Evolutionary conservation across 2,329 filamentous ascomycete genomes (phyloP), one percentile per base, ranked within the genome.

Genomic region (Colletotrichum higginsianum): DNA sequence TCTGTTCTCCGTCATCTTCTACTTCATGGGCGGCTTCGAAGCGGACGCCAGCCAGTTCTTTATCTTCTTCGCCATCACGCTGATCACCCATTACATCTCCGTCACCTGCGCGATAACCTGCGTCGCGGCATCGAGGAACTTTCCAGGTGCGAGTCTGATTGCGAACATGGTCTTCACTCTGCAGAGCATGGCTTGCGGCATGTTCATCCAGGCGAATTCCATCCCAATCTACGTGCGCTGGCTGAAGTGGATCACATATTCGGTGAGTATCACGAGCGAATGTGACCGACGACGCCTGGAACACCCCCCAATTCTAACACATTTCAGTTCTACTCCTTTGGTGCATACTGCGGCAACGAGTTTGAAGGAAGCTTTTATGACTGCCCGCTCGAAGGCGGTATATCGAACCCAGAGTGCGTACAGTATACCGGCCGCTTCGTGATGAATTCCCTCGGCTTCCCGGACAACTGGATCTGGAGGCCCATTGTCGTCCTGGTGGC

Each of bases 151-250:
- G 0, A 93, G 90, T 76, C 78, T 95, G 30, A 90, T 94, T 57
- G 92, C 89, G 12, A 95, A 95, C 75, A 81, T 95, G 58, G 88
- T 86, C 0, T 95, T 91, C 75, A 95, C 93, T 0, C 74, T 95
- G 23, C 93, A 95, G 77, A 92, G 88, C 2, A 90, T 94, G 83
- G 90, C 90, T 0, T 94, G 92, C 74, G 93, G 93, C 1, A 94
- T 92, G 79, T 95, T 95, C 74, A 89, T 95, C 16, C 92, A 95
- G 78, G 86, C 87, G 13, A 89, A 93, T 64, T 90, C 91, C 6
- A 93, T 95, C 4, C 92, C 93, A 0, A 84, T 95, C 1, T 95
- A 94, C 75, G 89, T 94, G n/a, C 86, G 92, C 66, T 95, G 93
- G 93, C 83, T 93, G 2, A 95, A 94, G 77, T 92, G 90, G 84